Evolutionary conservation across 257 asterid genomes (phyloP), one percentile per base, ranked within the genome.

Genomic region (Plantago major): DNA sequence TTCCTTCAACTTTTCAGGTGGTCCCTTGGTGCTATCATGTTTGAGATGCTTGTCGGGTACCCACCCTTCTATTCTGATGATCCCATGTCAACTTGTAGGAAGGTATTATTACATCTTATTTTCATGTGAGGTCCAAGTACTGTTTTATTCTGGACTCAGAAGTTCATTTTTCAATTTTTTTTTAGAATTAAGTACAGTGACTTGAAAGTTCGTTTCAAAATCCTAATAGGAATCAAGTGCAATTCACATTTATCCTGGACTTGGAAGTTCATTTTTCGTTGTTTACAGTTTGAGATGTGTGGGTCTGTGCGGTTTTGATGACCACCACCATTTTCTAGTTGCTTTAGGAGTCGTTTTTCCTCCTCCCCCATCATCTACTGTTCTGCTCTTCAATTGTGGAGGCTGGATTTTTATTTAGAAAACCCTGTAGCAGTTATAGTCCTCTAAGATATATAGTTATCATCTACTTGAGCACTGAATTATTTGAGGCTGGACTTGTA

Each of bases 1-100:
- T 40, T 62, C 26, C 59, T 70, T 60, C n/a, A 33, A 62, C 59
- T 80, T 30, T 79, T 74, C 73, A 89, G 99, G 99, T 92, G 99
- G 99, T 92, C 99, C 44, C 97, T 92, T 71, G 98, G 98, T 57
- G 97, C 98, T 69, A 92, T 92, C 76, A 92, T 89, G 98, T 92
- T 73, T 67, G 99, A 92, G 83, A 92, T 89, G 99, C 93, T 92
- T 58, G 96, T 92, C 42, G 99, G 99, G 44, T 92, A 92, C 71
- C 98, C 98, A 40, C 98, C 98, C 69, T 91, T 91, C 79, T 91
- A 91, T 70, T 86, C 98, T 44, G 99, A 92, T 69, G 99, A 92
- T 67, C 99, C 97, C 57, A 92, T 92, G 99, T 81, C 99, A 30
- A 92, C 99, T 42, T 92, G 99, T 79, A 74, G 99, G 76, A 92